Conservation (phyloP, 345 rosid genomes). For the Iberis pinnata region DNA sequence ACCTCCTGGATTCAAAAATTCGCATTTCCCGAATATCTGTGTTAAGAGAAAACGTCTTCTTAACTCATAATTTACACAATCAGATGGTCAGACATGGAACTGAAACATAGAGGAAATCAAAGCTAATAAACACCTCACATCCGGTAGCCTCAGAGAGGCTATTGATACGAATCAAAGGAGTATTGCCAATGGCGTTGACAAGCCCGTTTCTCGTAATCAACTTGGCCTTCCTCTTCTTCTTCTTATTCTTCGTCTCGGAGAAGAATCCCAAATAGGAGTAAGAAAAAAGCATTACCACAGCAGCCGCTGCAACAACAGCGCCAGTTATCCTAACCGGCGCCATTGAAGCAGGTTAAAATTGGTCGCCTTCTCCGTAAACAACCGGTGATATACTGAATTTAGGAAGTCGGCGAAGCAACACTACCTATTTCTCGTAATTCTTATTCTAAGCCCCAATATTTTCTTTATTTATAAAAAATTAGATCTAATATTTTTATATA, state of each 20-base stretch:
- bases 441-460: neutral
- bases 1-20: conserved; percentile 96
- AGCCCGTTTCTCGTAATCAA: conserved; percentile 41
- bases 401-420: conserved; percentile 14
- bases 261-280: conserved; percentile 39
- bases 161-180: conserved; percentile 82
- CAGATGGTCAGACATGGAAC: neutral
- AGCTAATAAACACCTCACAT: conserved; percentile 62
- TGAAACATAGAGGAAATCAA: neutral
- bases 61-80: too few relatives aligned
- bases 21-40: conserved; percentile 93
- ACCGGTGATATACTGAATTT: conserved; percentile 13
- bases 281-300: conserved; percentile 36
- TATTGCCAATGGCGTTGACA: conserved; percentile 65
- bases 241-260: conserved; percentile 29
- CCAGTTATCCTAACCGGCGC: conserved; percentile 43
- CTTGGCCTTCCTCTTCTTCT: conserved; percentile 37
- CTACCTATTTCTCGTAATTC: neutral
- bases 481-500: neutral
- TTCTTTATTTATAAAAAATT: neutral
- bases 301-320: conserved; percentile 37
- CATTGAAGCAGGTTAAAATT: conserved; percentile 44
- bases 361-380: conserved; percentile 4
- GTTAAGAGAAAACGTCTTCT: neutral
- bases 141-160: conserved; percentile 94